Evolutionary conservation across 495 filamentous ascomycete genomes (phyloP).

Genomic region (Penicillium macrosclerotiorum): DNA sequence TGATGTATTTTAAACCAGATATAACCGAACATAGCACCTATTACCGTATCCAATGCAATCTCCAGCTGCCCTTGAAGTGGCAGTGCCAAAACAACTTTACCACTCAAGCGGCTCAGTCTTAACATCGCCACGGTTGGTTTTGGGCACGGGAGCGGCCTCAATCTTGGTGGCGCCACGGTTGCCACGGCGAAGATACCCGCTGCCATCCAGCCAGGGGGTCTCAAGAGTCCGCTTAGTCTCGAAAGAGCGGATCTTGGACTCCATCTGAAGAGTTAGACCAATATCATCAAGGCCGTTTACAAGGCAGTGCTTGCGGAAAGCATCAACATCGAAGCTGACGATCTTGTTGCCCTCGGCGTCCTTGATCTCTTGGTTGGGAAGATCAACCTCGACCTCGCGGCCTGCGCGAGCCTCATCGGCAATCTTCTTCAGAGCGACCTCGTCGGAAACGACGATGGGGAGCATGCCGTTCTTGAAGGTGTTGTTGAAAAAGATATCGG

Average conservation of each 20-base stretch:
- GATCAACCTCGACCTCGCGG: slow-evolving; percentile 86
- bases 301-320: slow-evolving; percentile 91
- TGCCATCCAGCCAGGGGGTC: slow-evolving; percentile 92
- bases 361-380: slow-evolving; percentile 80
- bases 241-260: slow-evolving; percentile 81
- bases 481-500: slow-evolving; percentile 99
- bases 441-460: slow-evolving; percentile 71
- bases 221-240: slow-evolving; percentile 72
- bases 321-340: slow-evolving; percentile 79
- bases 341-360: slow-evolving; percentile 69
- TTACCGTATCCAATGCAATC: slow-evolving; percentile 13
- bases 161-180: slow-evolving; percentile 63
- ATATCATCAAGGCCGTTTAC: slow-evolving; percentile 97
- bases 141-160: slow-evolving; percentile 83
- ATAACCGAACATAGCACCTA: slow-evolving; percentile 4
- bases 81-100: slow-evolving; percentile 48
- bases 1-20: slow-evolving; percentile 18
- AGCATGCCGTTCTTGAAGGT: slow-evolving; percentile 99
- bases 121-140: slow-evolving; percentile 84
- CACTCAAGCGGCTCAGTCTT: slow-evolving; percentile 89
- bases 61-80: not conserved
- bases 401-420: slow-evolving; percentile 79
- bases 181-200: slow-evolving; percentile 73
- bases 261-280: slow-evolving; percentile 87
- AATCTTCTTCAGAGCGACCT: slow-evolving; percentile 63